Evolutionary conservation across 805 yeast genomes (phyloP), one percentile per base, ranked within the genome.

Genomic region (Saccharomyces paradoxus): DNA sequence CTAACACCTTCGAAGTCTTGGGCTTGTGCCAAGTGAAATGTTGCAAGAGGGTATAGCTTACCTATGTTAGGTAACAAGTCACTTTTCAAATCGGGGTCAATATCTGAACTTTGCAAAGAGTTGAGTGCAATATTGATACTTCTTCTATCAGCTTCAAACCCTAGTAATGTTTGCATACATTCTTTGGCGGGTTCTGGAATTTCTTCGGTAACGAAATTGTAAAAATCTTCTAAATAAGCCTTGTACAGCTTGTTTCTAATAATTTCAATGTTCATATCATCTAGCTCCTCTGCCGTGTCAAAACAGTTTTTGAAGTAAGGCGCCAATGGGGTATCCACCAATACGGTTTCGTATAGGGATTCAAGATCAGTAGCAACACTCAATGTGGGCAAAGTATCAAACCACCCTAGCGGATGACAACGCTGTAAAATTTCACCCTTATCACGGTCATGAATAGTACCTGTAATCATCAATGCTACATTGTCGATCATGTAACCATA

Each of bases 401-500:
- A 94, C 97, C 97, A 91, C 48, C 99, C 99, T 63, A 94, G 77
- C 0, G 99, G 99, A 69, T 94, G 96, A 70, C 97, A 90, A 68
- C 97, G 84, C 56, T 83, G 83, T 65, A 94, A 78, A 52, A 95
- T 86, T 66, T 94, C 99, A 46, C 82, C 73, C 66, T 88, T 83
- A 71, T 95, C 97, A 65, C 98, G 81, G 66, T 91, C 96, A 69
- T 94, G 99, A 57, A 94, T 81, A 0, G 99, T 90, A 24, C 99
- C 99, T 1, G 97, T 91, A 66, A 94, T 92, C 86, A 94, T 87
- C 66, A 94, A 77, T 26, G 94, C 88, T 44, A 94, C 96, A 71
- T 94, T 94, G 74, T 94, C 99, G 66, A 94, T 95, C 99, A 94
- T 94, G 74, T 95, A 94, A 10, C 97, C 95, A 68, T 91, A 94